Conservation (phyloP, 2,329 filamentous ascomycete genomes). For the Aspergillaceae sp. region DNA sequence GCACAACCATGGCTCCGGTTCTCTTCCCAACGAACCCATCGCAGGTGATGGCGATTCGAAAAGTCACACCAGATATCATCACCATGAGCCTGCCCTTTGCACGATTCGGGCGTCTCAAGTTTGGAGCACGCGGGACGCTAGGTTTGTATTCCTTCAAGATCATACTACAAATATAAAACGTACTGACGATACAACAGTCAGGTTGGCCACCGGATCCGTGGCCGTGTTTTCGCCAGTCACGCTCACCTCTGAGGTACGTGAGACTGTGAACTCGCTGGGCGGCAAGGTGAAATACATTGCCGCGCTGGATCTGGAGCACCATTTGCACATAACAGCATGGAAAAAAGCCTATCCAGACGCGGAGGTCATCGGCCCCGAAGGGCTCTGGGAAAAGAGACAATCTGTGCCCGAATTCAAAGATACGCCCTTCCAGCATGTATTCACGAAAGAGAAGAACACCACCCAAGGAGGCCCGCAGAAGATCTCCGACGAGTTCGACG, state of each 20-base stretch:
- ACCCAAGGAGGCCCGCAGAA: slow-evolving; percentile 36
- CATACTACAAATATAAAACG: not conserved
- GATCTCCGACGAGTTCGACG: slow-evolving; percentile 70
- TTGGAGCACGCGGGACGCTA: slow-evolving; percentile 81
- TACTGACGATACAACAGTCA: slow-evolving; percentile 46
- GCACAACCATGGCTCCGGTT: slow-evolving; percentile 20
- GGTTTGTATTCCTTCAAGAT: slow-evolving; percentile 42
- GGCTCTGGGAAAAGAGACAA: slow-evolving; percentile 72
- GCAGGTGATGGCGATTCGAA: slow-evolving; percentile 82
- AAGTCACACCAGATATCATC: slow-evolving; percentile 64
- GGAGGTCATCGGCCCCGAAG: slow-evolving; percentile 71
- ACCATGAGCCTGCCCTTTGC: slow-evolving; percentile 63
- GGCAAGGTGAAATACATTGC: slow-evolving; percentile 73
- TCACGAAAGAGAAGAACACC: slow-evolving; percentile 44
- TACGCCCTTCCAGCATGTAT: slow-evolving; percentile 59
- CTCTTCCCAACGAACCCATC: slow-evolving; percentile 63
- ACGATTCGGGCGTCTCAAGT: slow-evolving; percentile 67
- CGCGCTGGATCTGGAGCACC: slow-evolving; percentile 84
- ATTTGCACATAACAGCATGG: slow-evolving; percentile 88
- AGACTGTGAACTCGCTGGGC: slow-evolving; percentile 53
- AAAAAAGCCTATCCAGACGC: slow-evolving; percentile 68
- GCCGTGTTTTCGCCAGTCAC: slow-evolving; percentile 89
- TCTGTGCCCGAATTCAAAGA: slow-evolving; percentile 48
- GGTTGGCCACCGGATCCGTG: slow-evolving; percentile 65
- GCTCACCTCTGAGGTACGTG: slow-evolving; percentile 64